A percentile compares a stretch with the other conserved stretches of the same genome.
phyloP scores from a whole-genome alignment of 306 rosid species.

The Quercus alba region DNA sequence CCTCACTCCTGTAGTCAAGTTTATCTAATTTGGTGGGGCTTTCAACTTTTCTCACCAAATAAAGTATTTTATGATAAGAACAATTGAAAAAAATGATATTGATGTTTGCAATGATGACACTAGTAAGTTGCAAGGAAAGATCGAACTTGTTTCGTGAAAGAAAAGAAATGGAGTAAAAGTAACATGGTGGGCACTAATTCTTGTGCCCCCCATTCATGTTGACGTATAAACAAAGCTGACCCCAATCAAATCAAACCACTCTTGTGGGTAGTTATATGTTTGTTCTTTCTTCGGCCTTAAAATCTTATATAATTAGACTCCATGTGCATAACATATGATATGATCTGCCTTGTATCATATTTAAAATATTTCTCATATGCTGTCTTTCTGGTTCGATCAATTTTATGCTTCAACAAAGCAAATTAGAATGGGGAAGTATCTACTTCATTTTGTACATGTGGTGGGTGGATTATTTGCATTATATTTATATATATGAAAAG shows the following conservation, averaged over 20 bases:
- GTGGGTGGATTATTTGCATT: background rate
- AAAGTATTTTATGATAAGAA: background rate
- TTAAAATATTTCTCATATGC: background rate
- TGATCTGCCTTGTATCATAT: background rate
- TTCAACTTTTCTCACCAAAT: no score
- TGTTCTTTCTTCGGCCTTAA: background rate
- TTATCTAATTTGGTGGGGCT: no score
- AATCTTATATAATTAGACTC: background rate
- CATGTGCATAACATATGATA: background rate
- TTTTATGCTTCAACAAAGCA: background rate
- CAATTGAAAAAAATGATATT: background rate
- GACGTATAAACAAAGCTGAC: background rate
- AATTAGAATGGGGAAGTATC: background rate
- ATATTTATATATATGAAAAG: background rate
- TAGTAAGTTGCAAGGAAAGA: background rate
- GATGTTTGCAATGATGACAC: background rate
- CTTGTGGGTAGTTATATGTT: background rate
- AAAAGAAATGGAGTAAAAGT: background rate
- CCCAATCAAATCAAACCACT: background rate
- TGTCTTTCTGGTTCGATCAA: background rate
- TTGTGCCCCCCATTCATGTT: background rate
- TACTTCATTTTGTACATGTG: background rate
- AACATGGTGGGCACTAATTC: constrained; percentile 2
- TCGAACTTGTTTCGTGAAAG: background rate
- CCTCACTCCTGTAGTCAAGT: background rate